Evolutionary conservation across 176 grass and related monocot genomes (phyloP), one percentile per base, ranked within the genome.

Genomic region (Olyra latifolia): DNA sequence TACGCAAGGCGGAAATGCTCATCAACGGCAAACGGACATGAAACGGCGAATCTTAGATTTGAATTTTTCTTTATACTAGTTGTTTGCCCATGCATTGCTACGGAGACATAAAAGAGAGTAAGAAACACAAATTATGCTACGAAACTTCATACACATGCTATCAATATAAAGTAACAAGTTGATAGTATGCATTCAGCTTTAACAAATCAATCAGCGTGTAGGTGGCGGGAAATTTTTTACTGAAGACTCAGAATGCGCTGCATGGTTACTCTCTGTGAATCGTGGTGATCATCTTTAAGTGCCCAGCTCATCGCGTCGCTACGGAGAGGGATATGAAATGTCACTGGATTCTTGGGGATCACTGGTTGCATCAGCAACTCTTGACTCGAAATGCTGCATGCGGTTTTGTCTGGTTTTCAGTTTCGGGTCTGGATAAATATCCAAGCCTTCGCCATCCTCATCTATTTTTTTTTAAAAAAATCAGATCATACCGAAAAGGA

Each of bases 341-440:
- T 19, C 17, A n/a, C 17, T 8, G 12, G 45, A 25, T 75, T 74
- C 20, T 61, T 43, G 8, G 48, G 54, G 12, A 57, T 69, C 32
- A 56, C 22, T 28, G 27, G 5, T 28, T 6, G 62, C 62, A 68
- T 68, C 77, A 68, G 77, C 47, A 53, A 8, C 19, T 54, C 30
- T 53, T 38, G 20, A n/a, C n/a, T n/a, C n/a, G n/a, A n/a, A n/a
- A n/a, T n/a, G n/a, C n/a, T n/a, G n/a, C n/a, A n/a, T n/a, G n/a
- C n/a, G n/a, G n/a, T 35, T 69, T 10, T 24, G 24, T 65, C 72
- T 8, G 32, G 25, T 66, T 45, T 24, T 5, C 58, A 24, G 17
- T 72, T 45, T 56, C 38, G 12, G 32, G 16, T 76, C 56, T 24
- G 11, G 82, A 46, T 58, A 68, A 77, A 80, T 41, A 75, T 66